A percentile compares a stretch with the other conserved stretches of the same genome.
Conservation (phyloP, 139 green algal genomes). For the Chlamydomonas incerta region DNA sequence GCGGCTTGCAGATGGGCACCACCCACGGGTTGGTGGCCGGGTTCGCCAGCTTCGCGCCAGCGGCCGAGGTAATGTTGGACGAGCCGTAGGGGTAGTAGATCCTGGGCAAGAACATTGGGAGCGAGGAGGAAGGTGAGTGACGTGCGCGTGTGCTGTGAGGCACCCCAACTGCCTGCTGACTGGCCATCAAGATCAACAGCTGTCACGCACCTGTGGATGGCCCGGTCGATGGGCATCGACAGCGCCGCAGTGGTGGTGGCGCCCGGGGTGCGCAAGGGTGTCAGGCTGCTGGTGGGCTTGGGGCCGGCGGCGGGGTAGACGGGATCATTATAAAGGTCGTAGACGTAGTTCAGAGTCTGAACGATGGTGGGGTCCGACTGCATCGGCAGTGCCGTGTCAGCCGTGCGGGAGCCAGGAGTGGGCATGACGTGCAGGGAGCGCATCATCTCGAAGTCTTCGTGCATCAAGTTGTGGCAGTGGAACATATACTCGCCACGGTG, state of each 20-base stretch:
- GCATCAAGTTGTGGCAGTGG: slow-evolving; percentile 38
- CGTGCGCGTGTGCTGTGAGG: not conserved
- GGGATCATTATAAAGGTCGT: slow-evolving; percentile 5
- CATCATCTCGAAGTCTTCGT: slow-evolving; percentile 29
- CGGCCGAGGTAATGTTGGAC: not conserved
- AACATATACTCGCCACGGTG: slow-evolving; percentile 31
- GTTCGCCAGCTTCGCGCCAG: not conserved
- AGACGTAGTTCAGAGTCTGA: not conserved
- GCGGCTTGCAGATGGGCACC: not conserved
- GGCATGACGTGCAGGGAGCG: not conserved
- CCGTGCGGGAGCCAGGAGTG: not conserved
- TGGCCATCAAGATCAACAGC: too few relatives aligned
- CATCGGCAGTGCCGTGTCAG: not conserved
- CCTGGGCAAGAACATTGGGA: not conserved
- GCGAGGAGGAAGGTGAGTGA: too few relatives aligned
- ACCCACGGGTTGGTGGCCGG: not conserved
- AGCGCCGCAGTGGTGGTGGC: not conserved
- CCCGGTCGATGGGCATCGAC: not conserved
- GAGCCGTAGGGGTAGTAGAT: slow-evolving; percentile 7
- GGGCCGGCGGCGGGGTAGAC: not conserved
- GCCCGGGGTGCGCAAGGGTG: not conserved
- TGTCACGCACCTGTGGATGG: slow-evolving; percentile 3
- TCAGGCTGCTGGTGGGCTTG: not conserved
- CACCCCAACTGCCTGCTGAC: too few relatives aligned
- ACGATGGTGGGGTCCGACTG: not conserved